Evolutionary conservation across 371 early-diverging fungal species (phyloP).

Genomic region (Mortierella sp.): DNA sequence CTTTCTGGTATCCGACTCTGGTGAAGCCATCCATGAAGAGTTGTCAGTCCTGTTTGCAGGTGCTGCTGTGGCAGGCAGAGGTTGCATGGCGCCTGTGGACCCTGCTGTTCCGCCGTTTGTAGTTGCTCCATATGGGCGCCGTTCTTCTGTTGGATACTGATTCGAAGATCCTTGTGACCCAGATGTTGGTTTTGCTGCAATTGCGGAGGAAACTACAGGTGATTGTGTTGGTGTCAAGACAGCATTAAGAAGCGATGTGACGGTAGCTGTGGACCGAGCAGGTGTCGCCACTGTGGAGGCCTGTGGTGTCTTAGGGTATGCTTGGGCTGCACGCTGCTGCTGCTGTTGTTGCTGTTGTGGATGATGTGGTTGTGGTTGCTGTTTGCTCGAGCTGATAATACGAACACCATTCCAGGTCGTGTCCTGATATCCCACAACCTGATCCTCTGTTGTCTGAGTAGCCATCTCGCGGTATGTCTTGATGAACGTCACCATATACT

Average conservation of each 20-base stretch:
- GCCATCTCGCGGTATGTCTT: constrained; percentile 48
- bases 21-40: constrained; percentile 1
- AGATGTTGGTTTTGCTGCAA: neutral
- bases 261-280: constrained; percentile 9
- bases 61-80: neutral
- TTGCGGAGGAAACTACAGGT: neutral
- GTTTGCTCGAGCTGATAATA: neutral
- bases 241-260: constrained; percentile 17
- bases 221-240: neutral
- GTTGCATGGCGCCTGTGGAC: neutral
- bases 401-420: constrained; percentile 39
- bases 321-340: neutral
- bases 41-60: neutral
- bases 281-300: neutral
- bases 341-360: neutral
- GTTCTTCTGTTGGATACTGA: neutral
- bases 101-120: neutral
- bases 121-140: neutral
- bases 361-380: neutral
- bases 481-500: constrained; percentile 12
- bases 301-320: neutral
- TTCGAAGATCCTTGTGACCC: neutral
- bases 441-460: constrained; percentile 53
- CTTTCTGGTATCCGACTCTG: neutral
- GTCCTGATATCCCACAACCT: constrained; percentile 7